These are phyloP conservation scores for Fusarium palustre DNA, from an alignment of 2,329 filamentous ascomycete genomes.

Conservation along the genomic window DNA sequence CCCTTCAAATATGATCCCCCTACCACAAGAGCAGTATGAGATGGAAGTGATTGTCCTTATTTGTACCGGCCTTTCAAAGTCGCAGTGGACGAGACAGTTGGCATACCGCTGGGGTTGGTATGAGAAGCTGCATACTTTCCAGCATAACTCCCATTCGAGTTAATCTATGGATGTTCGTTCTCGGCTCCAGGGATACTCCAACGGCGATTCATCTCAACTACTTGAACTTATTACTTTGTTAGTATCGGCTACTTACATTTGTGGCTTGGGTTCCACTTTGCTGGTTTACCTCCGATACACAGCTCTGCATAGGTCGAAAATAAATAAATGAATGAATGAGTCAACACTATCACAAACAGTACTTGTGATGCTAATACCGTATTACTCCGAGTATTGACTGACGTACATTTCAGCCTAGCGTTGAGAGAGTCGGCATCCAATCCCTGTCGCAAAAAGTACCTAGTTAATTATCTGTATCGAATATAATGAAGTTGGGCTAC, in stretches of 20 bases:
- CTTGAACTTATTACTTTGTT: background rate
- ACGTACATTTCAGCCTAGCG: conserved; percentile 1
- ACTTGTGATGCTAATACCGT: conserved; percentile 17
- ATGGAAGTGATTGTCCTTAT: background rate
- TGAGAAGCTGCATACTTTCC: background rate
- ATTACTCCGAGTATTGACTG: background rate
- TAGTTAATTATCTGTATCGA: background rate
- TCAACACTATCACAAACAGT: conserved; percentile 14
- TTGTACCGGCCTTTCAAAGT: background rate
- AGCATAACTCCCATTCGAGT: background rate
- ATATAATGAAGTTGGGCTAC: conserved; percentile 26
- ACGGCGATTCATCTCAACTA: background rate
- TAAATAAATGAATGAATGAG: background rate
- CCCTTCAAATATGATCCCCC: background rate
- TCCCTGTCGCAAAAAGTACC: background rate
- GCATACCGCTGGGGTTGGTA: background rate
- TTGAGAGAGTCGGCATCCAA: background rate
- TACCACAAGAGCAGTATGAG: background rate
- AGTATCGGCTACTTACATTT: conserved; percentile 19
- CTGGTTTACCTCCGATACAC: conserved; percentile 14
- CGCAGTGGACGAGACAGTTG: background rate
- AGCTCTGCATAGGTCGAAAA: background rate
- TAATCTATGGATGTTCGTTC: background rate
- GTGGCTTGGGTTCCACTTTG: conserved; percentile 29
- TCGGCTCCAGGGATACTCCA: background rate